Percentiles rank a stretch among this genome's conserved stretches.
These are phyloP conservation scores for Mrakia frigida DNA, from an alignment of 768 basidiomycete species.

Conservation along the genomic window DNA sequence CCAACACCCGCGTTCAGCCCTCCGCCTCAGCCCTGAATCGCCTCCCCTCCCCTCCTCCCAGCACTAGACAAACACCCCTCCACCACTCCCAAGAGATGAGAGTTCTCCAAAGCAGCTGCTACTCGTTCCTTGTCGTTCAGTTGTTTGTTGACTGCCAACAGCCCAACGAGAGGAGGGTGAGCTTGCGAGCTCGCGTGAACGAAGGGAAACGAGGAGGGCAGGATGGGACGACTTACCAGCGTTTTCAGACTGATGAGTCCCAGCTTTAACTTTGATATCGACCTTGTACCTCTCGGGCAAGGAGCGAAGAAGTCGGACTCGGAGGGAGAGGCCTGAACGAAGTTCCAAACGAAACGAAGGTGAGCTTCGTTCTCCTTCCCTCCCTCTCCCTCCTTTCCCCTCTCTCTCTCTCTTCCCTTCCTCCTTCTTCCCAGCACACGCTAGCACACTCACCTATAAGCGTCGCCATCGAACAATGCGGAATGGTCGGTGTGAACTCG, in stretches of 20 bases:
- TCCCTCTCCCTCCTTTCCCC: background rate
- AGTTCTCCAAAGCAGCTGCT: slow-evolving; percentile 92
- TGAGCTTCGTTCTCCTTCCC: background rate
- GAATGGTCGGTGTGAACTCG: slow-evolving; percentile 95
- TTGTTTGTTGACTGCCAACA: slow-evolving; percentile 81
- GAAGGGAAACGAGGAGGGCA: background rate
- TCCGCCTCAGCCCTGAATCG: background rate
- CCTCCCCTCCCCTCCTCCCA: slow-evolving; percentile 32
- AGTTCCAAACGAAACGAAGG: background rate
- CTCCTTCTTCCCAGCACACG: no score
- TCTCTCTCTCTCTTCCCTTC: background rate
- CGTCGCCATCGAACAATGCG: slow-evolving; percentile 96
- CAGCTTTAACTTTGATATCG: slow-evolving; percentile 85
- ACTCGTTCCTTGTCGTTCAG: slow-evolving; percentile 98
- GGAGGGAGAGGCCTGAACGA: slow-evolving; percentile 77
- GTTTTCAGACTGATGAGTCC: slow-evolving; percentile 91
- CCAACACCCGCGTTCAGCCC: background rate
- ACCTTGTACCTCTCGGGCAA: slow-evolving; percentile 91
- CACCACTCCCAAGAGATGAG: slow-evolving; percentile 73
- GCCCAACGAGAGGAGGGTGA: background rate
- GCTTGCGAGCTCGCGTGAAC: background rate
- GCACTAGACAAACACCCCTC: slow-evolving; percentile 64
- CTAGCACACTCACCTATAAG: slow-evolving; percentile 64
- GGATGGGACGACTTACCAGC: slow-evolving; percentile 55
- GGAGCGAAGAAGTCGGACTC: slow-evolving; percentile 80